Evolutionary conservation across 208 protist species (phyloP), one percentile per base, ranked within the genome.

Genomic region (Crithidia mellificae): DNA sequence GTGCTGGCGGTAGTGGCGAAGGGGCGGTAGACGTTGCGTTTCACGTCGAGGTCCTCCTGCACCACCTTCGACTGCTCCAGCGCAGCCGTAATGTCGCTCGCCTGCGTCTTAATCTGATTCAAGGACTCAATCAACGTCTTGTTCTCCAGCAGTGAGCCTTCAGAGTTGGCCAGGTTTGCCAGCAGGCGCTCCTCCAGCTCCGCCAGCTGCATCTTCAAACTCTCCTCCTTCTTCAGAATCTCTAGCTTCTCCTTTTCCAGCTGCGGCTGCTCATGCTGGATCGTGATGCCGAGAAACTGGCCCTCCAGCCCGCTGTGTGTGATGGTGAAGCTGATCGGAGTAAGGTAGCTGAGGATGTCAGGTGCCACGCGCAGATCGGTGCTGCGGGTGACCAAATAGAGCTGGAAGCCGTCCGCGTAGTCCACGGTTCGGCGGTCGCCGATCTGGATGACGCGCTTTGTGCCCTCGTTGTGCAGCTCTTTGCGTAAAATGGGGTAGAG

Each of bases 251-350:
- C 78, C 76, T 88, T 67, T 80, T 99, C 97, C 27, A 99, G 85
- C 78, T 98, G 91, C 15, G 98, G 98, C 84, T 99, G 92, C 84
- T 99, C 98, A 70, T 98, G 84, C 74, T 98, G 87, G 53, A 99
- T 95, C 9, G 97, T 98, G 22, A 97, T 67, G 17, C 91, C 90
- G 30, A 99, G 85, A 55, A 99, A 95, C 80, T 99, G 98, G n/a
- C 94, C 94, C 68, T 99, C 95, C 32, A 99, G 81, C 2, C 97
- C 97, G 53, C 93, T 96, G n/a, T 89, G 74, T 12, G 98, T 99
- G 50, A 99, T 97, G 34, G 95, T 94, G 78, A 99, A 99, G 84
- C 98, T 99, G 43, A 99, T 83, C 15, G 88, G 85, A 0, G 93
- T 96, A 29, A 99, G 71, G 66, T 98, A 84, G 70, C 97, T 85